These are phyloP conservation scores for Naegleria lovaniensis DNA, from an alignment of 208 protist genomes.

Conservation along the genomic window DNA sequence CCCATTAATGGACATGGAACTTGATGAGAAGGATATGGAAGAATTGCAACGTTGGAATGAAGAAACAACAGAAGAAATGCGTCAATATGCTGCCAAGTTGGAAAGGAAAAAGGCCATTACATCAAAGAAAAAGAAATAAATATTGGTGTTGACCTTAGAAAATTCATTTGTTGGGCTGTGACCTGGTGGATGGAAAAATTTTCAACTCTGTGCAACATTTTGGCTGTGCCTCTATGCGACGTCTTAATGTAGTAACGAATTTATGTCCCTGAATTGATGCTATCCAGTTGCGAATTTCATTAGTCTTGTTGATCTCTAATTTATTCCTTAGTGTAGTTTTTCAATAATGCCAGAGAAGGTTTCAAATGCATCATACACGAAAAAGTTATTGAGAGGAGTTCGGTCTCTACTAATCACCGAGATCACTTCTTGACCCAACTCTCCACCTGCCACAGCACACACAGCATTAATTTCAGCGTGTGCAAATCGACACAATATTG, in stretches of 20 bases:
- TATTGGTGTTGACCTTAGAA: too few relatives aligned
- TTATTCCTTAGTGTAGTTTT: not conserved
- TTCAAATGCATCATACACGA: conserved; percentile 44
- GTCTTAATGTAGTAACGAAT: too few relatives aligned
- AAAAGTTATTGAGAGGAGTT: conserved; percentile 41
- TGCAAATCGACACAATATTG: not conserved
- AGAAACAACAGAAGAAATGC: not conserved
- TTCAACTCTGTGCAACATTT: too few relatives aligned
- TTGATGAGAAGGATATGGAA: not conserved
- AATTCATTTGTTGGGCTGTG: too few relatives aligned
- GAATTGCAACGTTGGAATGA: not conserved
- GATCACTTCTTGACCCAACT: conserved; percentile 41
- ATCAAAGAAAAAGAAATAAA: not conserved
- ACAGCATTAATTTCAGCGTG: conserved; percentile 33
- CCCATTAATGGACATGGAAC: not conserved
- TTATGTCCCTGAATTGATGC: too few relatives aligned
- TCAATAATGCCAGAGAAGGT: conserved; percentile 13
- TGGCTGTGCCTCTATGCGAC: too few relatives aligned
- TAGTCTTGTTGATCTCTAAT: too few relatives aligned
- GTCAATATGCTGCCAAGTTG: not conserved
- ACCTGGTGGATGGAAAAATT: too few relatives aligned
- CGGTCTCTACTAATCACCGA: conserved; percentile 33
- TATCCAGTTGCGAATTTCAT: too few relatives aligned
- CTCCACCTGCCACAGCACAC: conserved; percentile 41
- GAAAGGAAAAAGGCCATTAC: not conserved